Evolutionary conservation across 2,329 filamentous ascomycete genomes (phyloP).

Genomic region (Hypoxylon sp.): DNA sequence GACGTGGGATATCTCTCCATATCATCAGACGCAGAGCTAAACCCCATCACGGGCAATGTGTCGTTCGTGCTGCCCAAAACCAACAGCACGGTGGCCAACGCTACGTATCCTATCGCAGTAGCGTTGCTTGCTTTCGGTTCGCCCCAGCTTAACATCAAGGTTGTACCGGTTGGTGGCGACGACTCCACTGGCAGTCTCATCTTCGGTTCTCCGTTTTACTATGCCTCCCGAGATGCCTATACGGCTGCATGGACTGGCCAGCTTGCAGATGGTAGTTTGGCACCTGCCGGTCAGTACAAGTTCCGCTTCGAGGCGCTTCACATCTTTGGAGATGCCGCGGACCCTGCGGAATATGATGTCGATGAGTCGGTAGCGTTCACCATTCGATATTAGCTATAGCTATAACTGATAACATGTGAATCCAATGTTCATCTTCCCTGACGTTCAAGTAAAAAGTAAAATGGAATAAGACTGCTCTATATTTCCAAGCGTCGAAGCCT

Average conservation of each 20-base stretch:
- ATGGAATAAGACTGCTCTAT: no score
- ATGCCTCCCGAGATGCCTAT: slow-evolving; percentile 47
- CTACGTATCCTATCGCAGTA: slow-evolving; percentile 52
- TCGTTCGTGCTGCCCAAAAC: slow-evolving; percentile 42
- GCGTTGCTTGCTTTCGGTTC: slow-evolving; percentile 57
- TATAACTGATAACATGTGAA: no score
- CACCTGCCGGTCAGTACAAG: slow-evolving; percentile 59
- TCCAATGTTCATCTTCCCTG: no score
- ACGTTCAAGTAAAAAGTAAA: no score
- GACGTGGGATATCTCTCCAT: slow-evolving; percentile 48
- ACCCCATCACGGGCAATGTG: slow-evolving; percentile 39
- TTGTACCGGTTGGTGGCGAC: slow-evolving; percentile 52
- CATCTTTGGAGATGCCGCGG: slow-evolving; percentile 58
- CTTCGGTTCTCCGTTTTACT: slow-evolving; percentile 51
- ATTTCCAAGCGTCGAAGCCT: no score
- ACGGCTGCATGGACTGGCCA: slow-evolving; percentile 55
- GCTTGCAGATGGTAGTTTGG: slow-evolving; percentile 57
- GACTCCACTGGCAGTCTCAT: slow-evolving; percentile 45
- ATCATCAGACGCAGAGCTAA: slow-evolving; percentile 47
- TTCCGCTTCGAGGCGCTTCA: slow-evolving; percentile 58
- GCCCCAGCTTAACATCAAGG: slow-evolving; percentile 53
- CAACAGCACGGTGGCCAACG: slow-evolving; percentile 36
- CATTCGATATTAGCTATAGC: no score
- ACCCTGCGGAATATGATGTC: slow-evolving; percentile 57
- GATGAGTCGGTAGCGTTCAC: slow-evolving; percentile 53